Evolutionary conservation across 768 basidiomycete species (phyloP), one percentile per base, ranked within the genome.

Genomic region (Leucosporidium creatinivorum): DNA sequence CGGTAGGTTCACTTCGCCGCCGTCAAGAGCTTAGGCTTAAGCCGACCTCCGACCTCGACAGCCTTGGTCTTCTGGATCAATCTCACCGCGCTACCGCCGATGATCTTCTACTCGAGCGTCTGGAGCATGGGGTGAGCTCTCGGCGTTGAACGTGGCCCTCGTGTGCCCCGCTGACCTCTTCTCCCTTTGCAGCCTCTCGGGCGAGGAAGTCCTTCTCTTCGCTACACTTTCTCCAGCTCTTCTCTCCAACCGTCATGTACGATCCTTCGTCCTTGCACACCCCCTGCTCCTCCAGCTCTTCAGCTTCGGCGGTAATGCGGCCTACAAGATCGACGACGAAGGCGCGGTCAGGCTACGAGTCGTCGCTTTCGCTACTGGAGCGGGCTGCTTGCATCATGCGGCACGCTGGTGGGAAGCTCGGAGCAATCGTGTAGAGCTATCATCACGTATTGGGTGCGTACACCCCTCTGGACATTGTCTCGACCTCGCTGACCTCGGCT

Each of bases 171-270:
- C 39, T 44, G 39, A 44, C 39, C 39, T 17, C 39, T 85, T 94
- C 25, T 93, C 91, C 91, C 84, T 90, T 75, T 85, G 93, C 23
- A 89, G 88, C 31, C 82, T 93, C 36, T 85, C 88, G 17, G 92
- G 92, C 7, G 84, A 87, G 47, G 92, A 94, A 75, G 81, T 89
- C 21, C 84, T 90, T 0, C 79, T 91, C 4, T 80, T 93, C 13
- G 82, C 84, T 12, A 84, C 85, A 12, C 82, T 93, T 31, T 85
- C 91, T 0, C 89, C 90, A 0, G 69, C 83, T 8, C 75, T 90
- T 19, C 81, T 93, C 18, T 80, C 82, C 0, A 77, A 83, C 51
- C 73, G 80, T 1, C 76, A 80, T 1, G 51, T 87, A 31, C 78
- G 80, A 44, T 75, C 77, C 6, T 83, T 83, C 78, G 80, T 81